Evolutionary conservation across 768 basidiomycete genomes (phyloP).

Genomic region (Agaricus sinodeliciosus): DNA sequence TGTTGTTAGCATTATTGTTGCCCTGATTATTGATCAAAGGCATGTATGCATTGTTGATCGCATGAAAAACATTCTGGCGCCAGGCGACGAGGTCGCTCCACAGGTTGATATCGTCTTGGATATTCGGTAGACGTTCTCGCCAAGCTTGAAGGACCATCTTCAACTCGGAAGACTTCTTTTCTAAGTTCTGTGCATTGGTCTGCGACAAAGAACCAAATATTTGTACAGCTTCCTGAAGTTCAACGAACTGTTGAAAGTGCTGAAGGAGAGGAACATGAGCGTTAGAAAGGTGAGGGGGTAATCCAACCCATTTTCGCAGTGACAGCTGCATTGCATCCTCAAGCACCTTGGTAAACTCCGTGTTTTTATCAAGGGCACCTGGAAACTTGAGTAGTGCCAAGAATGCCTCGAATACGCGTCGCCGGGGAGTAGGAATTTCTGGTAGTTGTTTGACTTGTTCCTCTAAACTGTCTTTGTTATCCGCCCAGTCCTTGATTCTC

Average conservation of each 20-base stretch:
- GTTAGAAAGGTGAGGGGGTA: constrained; percentile 81
- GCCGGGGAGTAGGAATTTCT: constrained; percentile 89
- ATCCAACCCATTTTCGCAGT: constrained; percentile 89
- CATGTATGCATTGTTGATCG: constrained; percentile 94
- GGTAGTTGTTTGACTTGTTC: constrained; percentile 74
- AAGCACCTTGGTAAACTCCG: constrained; percentile 80
- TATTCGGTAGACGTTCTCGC: constrained; percentile 93
- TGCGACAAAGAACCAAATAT: constrained; percentile 88
- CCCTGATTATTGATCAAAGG: constrained; percentile 72
- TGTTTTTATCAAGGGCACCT: constrained; percentile 72
- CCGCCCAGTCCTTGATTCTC: constrained; percentile 90
- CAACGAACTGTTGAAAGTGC: constrained; percentile 98
- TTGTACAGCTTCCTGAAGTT: constrained; percentile 91
- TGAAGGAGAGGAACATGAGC: constrained; percentile 93
- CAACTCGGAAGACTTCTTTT: constrained; percentile 91
- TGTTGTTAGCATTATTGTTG: constrained; percentile 43
- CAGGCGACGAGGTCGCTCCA: constrained; percentile 99
- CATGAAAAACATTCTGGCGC: constrained; percentile 96
- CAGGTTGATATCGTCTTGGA: constrained; percentile 95
- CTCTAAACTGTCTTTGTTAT: constrained; percentile 70
- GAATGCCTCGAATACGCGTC: constrained; percentile 96
- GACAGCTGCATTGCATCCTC: constrained; percentile 98
- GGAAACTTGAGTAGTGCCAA: constrained; percentile 84
- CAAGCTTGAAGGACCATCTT: constrained; percentile 96
- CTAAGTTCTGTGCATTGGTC: constrained; percentile 84